Conservation (phyloP, 345 rosid genomes). For the Camelina neglecta region DNA sequence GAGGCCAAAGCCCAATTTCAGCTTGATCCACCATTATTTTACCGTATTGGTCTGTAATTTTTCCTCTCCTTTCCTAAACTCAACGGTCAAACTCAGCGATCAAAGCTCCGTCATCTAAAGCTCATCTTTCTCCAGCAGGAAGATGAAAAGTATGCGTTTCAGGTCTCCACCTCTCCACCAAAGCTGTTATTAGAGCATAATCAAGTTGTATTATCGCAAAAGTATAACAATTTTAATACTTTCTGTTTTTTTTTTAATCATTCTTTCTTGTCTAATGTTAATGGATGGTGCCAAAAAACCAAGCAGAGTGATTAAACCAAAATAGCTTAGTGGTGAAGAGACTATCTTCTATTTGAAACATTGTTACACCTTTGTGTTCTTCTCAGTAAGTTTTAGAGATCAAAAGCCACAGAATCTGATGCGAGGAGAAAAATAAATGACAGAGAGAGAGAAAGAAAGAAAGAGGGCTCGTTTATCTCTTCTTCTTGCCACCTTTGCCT, state of each 20-base stretch:
- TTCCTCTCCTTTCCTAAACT: too few species aligned
- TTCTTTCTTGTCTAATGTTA: constrained; percentile 10
- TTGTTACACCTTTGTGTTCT: constrained; percentile 8
- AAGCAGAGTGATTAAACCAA: not conserved
- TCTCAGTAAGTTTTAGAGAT: not conserved
- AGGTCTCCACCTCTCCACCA: constrained; percentile 82
- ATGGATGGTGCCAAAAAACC: not conserved
- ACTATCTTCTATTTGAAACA: constrained; percentile 1
- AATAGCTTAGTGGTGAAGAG: too few species aligned
- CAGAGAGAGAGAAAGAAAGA: not conserved
- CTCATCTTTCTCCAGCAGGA: constrained; percentile 58
- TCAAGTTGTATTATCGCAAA: constrained; percentile 47
- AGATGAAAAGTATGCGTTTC: constrained; percentile 79
- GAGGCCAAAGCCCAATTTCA: too few species aligned
- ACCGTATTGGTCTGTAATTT: too few species aligned
- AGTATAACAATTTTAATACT: not conserved
- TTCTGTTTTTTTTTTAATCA: not conserved
- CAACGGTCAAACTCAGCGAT: too few species aligned
- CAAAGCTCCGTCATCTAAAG: too few species aligned
- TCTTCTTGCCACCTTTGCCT: constrained; percentile 85
- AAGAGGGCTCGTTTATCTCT: constrained; percentile 52
- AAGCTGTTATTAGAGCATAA: constrained; percentile 70
- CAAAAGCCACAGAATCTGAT: constrained; percentile 24
- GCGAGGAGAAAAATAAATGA: constrained; percentile 8
- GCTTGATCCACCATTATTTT: too few species aligned